Conservation (phyloP, 306 rosid genomes). For the Benincasa hispida region DNA sequence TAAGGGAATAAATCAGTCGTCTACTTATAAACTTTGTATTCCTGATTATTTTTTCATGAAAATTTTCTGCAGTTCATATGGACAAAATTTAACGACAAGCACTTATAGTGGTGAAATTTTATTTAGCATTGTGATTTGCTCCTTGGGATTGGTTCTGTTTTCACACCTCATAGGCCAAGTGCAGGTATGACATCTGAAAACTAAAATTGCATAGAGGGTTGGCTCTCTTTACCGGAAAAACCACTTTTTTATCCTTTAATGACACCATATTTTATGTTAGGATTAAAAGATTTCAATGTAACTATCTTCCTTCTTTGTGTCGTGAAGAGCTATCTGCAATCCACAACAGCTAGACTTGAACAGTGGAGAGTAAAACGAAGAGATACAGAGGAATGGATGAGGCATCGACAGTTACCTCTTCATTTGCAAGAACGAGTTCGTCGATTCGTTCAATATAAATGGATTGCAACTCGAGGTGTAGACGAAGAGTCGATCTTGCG, state of each 20-base stretch:
- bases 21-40: neutral
- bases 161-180: conserved; percentile 85
- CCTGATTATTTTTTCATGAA: neutral
- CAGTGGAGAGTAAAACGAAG: conserved; percentile 75
- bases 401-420: conserved; percentile 74
- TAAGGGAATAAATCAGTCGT: neutral
- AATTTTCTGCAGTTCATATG: conserved; percentile 53
- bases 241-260: neutral
- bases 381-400: conserved; percentile 98
- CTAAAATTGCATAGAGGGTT: neutral
- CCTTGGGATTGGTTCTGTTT: conserved; percentile 61
- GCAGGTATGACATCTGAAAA: conserved; percentile 42
- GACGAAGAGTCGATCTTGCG: conserved; percentile 69
- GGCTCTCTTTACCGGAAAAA: neutral
- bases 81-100: conserved; percentile 51
- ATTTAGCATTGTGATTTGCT: conserved; percentile 52
- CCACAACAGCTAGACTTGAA: conserved; percentile 72
- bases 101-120: conserved; percentile 34
- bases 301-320: neutral
- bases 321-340: conserved; percentile 61
- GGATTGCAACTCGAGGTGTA: conserved; percentile 90
- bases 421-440: conserved; percentile 71
- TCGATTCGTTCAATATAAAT: conserved; percentile 67
- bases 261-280: neutral
- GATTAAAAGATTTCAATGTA: neutral